These are phyloP conservation scores for Talaromyces sp. DNA, from an alignment of 2,329 filamentous ascomycete genomes.

Conservation along the genomic window DNA sequence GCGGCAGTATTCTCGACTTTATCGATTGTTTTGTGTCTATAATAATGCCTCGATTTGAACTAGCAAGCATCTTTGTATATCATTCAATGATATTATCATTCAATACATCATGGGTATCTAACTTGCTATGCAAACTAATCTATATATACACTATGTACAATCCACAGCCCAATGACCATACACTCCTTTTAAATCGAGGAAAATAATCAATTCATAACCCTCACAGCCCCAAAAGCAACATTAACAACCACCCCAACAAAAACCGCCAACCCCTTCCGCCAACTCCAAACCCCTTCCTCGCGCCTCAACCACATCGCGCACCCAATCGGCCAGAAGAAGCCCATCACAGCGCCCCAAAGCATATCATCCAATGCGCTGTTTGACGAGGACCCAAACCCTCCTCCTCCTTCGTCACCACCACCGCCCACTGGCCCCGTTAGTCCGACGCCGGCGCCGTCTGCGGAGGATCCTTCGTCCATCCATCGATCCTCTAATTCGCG, in stretches of 20 bases:
- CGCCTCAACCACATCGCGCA: constrained; percentile 81
- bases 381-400: constrained; percentile 43
- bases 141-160: constrained; percentile 12
- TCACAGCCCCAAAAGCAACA: constrained; percentile 70
- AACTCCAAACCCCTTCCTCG: constrained; percentile 83
- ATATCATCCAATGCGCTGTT: constrained; percentile 73
- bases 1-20: background rate
- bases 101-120: constrained; percentile 21
- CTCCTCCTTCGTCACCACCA: constrained; percentile 40
- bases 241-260: constrained; percentile 81
- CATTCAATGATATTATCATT: constrained; percentile 13
- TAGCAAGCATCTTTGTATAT: constrained; percentile 23
- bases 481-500: constrained; percentile 82
- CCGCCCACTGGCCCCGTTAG: constrained; percentile 36
- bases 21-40: background rate
- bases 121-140: constrained; percentile 9
- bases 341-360: constrained; percentile 82
- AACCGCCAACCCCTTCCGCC: constrained; percentile 81
- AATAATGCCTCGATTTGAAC: no score
- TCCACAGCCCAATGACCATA: background rate
- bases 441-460: constrained; percentile 43
- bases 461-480: constrained; percentile 66
- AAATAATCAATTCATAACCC: constrained; percentile 48
- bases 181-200: no score
- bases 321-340: constrained; percentile 92